Percentiles rank a stretch among this genome's conserved stretches.
Conservation (phyloP, 2,329 filamentous ascomycete genomes). For the Fusarium chaquense region DNA sequence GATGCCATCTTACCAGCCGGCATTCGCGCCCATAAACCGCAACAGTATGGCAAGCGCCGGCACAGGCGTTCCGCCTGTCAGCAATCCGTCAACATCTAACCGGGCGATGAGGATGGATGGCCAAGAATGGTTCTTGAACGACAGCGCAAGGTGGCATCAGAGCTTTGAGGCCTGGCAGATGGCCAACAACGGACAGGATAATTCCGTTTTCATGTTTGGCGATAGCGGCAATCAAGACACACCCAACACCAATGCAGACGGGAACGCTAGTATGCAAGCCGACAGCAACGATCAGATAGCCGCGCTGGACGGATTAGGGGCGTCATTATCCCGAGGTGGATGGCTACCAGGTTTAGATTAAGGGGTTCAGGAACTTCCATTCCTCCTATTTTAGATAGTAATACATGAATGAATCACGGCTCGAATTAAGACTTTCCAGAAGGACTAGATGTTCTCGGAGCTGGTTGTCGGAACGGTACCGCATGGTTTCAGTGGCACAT, state of each 20-base stretch:
- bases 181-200: constrained; percentile 45
- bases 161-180: constrained; percentile 67
- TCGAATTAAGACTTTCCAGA: not conserved
- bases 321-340: constrained; percentile 49
- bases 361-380: not conserved
- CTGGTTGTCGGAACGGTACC: constrained; percentile 7
- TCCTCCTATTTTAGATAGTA: constrained; percentile 5
- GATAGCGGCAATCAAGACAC: constrained; percentile 38
- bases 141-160: constrained; percentile 69
- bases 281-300: constrained; percentile 43
- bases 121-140: constrained; percentile 69
- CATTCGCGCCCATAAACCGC: constrained; percentile 40
- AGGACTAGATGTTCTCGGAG: constrained; percentile 5
- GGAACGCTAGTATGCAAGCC: constrained; percentile 31
- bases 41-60: constrained; percentile 26
- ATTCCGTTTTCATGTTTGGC: constrained; percentile 50
- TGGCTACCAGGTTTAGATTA: constrained; percentile 56
- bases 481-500: constrained; percentile 7
- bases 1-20: constrained; percentile 38
- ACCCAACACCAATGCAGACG: constrained; percentile 32
- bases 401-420: not conserved
- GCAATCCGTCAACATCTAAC: constrained; percentile 35
- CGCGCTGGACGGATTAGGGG: constrained; percentile 51
- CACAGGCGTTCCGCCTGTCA: constrained; percentile 37
- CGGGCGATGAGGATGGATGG: constrained; percentile 58